Conservation (phyloP, 257 asterid genomes). For the Handroanthus guayacan region DNA sequence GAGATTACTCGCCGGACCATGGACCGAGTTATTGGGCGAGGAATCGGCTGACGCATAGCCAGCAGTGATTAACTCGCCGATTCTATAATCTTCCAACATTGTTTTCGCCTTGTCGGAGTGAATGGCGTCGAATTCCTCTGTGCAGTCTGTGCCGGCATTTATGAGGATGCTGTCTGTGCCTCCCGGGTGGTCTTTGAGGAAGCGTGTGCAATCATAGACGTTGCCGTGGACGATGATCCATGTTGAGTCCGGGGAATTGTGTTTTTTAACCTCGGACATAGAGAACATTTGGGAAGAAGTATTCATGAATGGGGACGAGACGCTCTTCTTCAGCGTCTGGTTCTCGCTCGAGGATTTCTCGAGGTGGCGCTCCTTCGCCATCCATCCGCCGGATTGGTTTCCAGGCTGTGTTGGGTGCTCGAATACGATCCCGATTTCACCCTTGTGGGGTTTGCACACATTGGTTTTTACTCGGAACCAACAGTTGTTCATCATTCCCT, state of each 20-base stretch:
- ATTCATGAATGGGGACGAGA: constrained; percentile 92
- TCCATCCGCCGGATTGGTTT: constrained; percentile 92
- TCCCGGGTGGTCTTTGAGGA: constrained; percentile 92
- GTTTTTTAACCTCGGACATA: constrained; percentile 74
- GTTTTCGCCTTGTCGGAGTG: constrained; percentile 86
- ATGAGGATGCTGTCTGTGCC: constrained; percentile 90
- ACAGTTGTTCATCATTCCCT: constrained; percentile 99
- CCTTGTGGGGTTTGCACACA: constrained; percentile 79
- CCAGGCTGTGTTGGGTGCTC: constrained; percentile 98
- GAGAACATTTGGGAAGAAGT: constrained; percentile 63
- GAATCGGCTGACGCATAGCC: constrained; percentile 73
- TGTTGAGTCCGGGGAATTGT: constrained; percentile 71
- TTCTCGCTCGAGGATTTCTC: constrained; percentile 57
- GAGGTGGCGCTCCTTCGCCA: constrained; percentile 82
- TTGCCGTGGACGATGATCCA: constrained; percentile 95
- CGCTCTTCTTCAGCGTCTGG: constrained; percentile 64
- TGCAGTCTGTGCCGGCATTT: constrained; percentile 91
- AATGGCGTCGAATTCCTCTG: constrained; percentile 94
- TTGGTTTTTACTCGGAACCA: constrained; percentile 90
- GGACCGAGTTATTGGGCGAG: constrained; percentile 77
- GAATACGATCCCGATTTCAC: constrained; percentile 86
- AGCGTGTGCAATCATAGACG: constrained; percentile 78
- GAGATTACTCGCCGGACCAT: constrained; percentile 56
- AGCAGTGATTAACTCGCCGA: constrained; percentile 78
- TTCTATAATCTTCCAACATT: constrained; percentile 71